Conservation (phyloP, 208 protist species). For the Trypanosoma boissoni region DNA sequence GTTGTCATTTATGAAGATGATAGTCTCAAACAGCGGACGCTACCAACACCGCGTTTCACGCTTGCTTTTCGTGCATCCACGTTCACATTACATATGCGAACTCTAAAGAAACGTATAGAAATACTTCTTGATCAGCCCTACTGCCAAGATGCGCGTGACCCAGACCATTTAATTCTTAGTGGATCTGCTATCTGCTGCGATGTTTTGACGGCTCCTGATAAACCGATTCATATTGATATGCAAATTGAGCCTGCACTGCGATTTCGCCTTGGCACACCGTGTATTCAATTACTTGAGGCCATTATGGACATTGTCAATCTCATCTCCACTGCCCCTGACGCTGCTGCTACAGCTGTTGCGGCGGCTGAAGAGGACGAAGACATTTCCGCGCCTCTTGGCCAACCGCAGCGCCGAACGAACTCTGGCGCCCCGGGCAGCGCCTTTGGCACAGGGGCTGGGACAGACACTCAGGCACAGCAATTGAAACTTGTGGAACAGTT, state of each 20-base stretch:
- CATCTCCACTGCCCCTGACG: conserved; percentile 36
- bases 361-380: not conserved
- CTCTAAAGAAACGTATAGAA: conserved; percentile 37
- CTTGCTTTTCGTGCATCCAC: conserved; percentile 49
- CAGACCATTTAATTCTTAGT: conserved; percentile 44
- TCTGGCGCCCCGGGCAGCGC: not conserved
- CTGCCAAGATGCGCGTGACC: conserved; percentile 42
- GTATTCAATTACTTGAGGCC: conserved; percentile 71
- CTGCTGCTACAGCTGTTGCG: not conserved
- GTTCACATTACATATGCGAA: conserved; percentile 58
- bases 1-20: conserved; percentile 76
- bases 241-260: conserved; percentile 31
- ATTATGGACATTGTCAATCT: conserved; percentile 81
- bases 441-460: not conserved
- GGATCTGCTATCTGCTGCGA: conserved; percentile 34
- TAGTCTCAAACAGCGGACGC: conserved; percentile 24
- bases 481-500: conserved; percentile 16
- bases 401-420: not conserved
- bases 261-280: conserved; percentile 66
- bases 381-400: not conserved
- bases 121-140: conserved; percentile 48
- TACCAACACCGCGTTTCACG: conserved; percentile 41
- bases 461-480: conserved; percentile 7
- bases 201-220: conserved; percentile 33
- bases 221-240: conserved; percentile 41